Evolutionary conservation across 495 filamentous ascomycete species (phyloP), one percentile per base, ranked within the genome.

Genomic region (Parmelia sp.): DNA sequence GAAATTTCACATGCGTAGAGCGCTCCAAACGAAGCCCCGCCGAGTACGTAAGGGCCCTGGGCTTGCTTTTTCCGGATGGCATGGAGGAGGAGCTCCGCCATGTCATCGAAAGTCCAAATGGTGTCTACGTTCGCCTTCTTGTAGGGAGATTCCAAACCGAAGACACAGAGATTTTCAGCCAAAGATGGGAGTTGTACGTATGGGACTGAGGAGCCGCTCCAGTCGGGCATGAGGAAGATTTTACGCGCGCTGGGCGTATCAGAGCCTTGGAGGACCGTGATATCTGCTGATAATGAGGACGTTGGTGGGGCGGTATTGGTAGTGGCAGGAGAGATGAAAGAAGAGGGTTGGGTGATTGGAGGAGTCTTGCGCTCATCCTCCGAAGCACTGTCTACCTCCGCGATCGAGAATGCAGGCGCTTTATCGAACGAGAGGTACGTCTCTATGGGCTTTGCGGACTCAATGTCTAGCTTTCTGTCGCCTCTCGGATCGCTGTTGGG

Each of bases 121-220:
- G 15, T 58, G 33, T 58, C 56, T 58, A 27, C 56, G 21, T 58
- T 37, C 56, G 56, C 27, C 56, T 36, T 58, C 33, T 58, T 58
- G 56, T 58, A 58, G 25, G 56, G 56, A 37, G 56, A 58, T 58
- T 58, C 56, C 25, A 58, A 58, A 27, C 56, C 56, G 33, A 14
- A 58, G 33, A 58, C 56, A 37, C 56, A 58, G 25, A 58, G 29
- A 31, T 58, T 58, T 21, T 58, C 49, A 40, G 29, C 44, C 25
- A 63, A 51, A 42, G 61, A 35, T 45, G 61, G 61, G 61, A 63
- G 61, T 35, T 63, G 61, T n/a, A 63, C 57, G 33, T 63, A 63
- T 10, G 61, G 35, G 33, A 51, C 49, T 35, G 61, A 25, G 23
- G 61, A 63, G 61, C 61, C 61, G 31, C 40, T 39, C 45, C 61